A percentile compares a stretch with the other conserved stretches of the same genome.
These are phyloP conservation scores for Arachis hypogaea DNA, from an alignment of 306 rosid species.

Conservation along the genomic window DNA sequence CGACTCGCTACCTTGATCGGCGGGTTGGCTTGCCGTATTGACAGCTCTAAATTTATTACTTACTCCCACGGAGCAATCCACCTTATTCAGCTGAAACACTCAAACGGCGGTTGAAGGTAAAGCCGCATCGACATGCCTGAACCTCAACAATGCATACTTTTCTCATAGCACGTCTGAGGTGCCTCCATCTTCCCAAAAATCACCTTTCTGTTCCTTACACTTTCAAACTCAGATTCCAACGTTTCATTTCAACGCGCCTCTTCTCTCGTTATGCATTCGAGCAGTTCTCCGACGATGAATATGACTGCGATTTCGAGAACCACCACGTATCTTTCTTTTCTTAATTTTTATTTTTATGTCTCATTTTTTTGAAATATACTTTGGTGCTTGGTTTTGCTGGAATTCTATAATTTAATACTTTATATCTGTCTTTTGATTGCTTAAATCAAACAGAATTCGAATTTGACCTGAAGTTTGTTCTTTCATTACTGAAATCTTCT, in stretches of 20 bases:
- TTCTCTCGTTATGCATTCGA: constrained; percentile 63
- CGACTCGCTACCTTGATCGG: too few species aligned
- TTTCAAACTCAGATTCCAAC: constrained; percentile 18
- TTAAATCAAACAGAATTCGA: neutral
- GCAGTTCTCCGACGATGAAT: constrained; percentile 94
- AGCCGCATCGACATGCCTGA: constrained; percentile 25
- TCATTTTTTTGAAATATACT: neutral
- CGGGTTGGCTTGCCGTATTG: too few species aligned
- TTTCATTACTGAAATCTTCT: neutral
- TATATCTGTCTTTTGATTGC: neutral
- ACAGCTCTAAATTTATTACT: too few species aligned
- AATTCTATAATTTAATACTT: neutral
- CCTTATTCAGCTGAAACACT: too few species aligned
- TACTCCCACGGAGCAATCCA: too few species aligned
- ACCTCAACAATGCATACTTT: constrained; percentile 40
- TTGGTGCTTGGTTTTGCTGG: constrained; percentile 15
- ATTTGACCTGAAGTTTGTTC: too few species aligned
- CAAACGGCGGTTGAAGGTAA: too few species aligned
- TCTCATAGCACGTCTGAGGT: constrained; percentile 33
- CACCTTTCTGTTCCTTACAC: constrained; percentile 23
- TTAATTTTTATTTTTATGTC: neutral
- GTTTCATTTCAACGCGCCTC: constrained; percentile 44
- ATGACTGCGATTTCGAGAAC: constrained; percentile 68
- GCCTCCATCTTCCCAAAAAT: constrained; percentile 41
- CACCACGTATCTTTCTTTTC: constrained; percentile 52